Base-by-base conservation (phyloP, 2,329 filamentous ascomycete genomes). In the Ophiostoma ulmi region DNA sequence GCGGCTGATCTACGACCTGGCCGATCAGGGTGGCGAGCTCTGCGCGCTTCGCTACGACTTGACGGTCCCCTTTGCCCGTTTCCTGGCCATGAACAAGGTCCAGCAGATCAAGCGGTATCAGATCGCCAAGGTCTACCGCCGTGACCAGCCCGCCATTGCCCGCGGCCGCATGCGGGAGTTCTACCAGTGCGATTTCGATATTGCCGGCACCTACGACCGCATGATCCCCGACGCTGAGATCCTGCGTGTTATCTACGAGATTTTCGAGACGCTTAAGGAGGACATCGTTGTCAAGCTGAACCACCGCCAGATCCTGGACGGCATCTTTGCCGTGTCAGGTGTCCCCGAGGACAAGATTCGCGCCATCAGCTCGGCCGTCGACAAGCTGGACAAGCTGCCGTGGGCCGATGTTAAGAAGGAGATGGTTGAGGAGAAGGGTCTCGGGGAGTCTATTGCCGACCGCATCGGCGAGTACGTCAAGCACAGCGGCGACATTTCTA, bases 161-260 rank as follows among this genome's bases (percentile, higher is more conserved):
- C 95, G 96, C 79, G 94, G 94, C 69, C 88, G 94, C 70, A 95
- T 97, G 91, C 88, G 94, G 77, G 94, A 97, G 81, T 97, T 97
- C 81, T 97, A 96, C 83, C 94, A 97, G 81, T 97, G 94, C 82
- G 94, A 98, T 81, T 96, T 97, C 78, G 94, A 97, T 78, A 94
- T 97, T 81, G 94, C 94, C 14, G 93, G 94, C 73, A 84, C 83
- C 61, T 96, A 93, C 82, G 94, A 97, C 78, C 81, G 92, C 70
- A 97, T 97, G 93, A 86, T 97, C 36, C 92, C 94, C 71, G 94
- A 97, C 77, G 91, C 93, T 52, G 94, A 97, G 81, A 90, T 97
- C 72, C 82, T 98, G 75, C 87, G 91, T 71, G 93, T 97, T 74
- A 87, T 92, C 68, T 89, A 88, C 76, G 93, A 97, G 78, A 91